phyloP scores from a whole-genome alignment of 2,329 filamentous ascomycete species.

The Verruconis gallopava region DNA sequence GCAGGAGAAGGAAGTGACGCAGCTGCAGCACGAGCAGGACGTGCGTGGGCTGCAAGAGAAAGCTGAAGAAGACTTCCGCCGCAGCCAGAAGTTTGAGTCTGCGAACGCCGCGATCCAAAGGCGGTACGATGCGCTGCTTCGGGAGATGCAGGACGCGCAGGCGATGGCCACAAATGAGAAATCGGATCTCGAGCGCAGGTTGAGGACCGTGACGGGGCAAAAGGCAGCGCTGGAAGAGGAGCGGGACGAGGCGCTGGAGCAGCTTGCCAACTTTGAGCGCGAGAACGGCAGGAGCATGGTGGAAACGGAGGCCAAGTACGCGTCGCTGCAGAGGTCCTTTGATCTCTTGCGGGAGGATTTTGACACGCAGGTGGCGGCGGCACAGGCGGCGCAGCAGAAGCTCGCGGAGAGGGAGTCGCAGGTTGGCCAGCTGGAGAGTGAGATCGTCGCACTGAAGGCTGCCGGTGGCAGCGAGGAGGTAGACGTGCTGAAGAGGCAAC shows the following conservation, averaged over 20 bases:
- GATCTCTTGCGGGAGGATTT: conserved; percentile 49
- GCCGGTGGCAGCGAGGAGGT: conserved; percentile 76
- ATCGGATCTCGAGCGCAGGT: conserved; percentile 39
- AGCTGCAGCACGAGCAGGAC: conserved; percentile 70
- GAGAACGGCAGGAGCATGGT: conserved; percentile 46
- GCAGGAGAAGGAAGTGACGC: conserved; percentile 71
- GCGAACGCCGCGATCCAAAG: conserved; percentile 36
- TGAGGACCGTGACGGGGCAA: conserved; percentile 50
- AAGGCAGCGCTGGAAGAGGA: conserved; percentile 67
- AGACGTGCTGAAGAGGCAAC: conserved; percentile 70
- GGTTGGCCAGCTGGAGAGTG: conserved; percentile 65
- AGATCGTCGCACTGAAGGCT: conserved; percentile 72
- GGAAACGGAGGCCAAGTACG: conserved; percentile 49
- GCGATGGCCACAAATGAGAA: conserved; percentile 43
- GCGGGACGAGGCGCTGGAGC: conserved; percentile 67
- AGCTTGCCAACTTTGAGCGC: conserved; percentile 54
- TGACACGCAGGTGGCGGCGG: conserved; percentile 40
- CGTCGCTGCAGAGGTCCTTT: conserved; percentile 43
- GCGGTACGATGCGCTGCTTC: conserved; percentile 41
- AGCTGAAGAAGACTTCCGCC: conserved; percentile 73
- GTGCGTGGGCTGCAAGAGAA: conserved; percentile 65
- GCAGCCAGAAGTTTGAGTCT: conserved; percentile 36
- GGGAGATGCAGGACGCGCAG: conserved; percentile 42
- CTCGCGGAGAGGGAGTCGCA: conserved; percentile 55
- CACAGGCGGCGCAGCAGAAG: conserved; percentile 52